A percentile compares a stretch with the other conserved stretches of the same genome.
Evolutionary conservation across 805 yeast species (phyloP).

Genomic region (Kluyveromyces dobzhanskii): DNA sequence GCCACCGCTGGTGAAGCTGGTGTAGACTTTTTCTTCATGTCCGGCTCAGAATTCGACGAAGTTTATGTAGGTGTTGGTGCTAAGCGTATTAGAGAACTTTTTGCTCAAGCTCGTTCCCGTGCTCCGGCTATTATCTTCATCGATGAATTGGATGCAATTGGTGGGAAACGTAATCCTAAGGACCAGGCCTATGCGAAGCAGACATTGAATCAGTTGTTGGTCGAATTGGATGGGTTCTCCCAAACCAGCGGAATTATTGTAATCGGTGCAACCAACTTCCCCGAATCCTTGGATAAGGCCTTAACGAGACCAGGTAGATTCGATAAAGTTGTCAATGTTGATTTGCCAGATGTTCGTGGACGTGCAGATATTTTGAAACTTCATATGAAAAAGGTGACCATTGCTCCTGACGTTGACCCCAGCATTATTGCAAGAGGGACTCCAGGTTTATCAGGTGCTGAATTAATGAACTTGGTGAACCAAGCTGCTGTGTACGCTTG

Average conservation of each 20-base stretch:
- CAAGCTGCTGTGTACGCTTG: conserved; percentile 98
- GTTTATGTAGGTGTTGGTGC: conserved; percentile 99
- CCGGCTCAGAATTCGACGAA: conserved; percentile 97
- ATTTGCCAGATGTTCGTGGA: conserved; percentile 96
- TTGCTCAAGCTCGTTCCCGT: conserved; percentile 84
- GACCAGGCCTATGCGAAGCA: conserved; percentile 98
- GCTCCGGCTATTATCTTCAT: conserved; percentile 96
- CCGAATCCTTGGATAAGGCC: conserved; percentile 94
- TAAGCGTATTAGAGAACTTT: conserved; percentile 89
- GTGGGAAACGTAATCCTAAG: conserved; percentile 94
- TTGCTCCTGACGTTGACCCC: conserved; percentile 79
- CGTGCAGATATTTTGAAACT: conserved; percentile 86
- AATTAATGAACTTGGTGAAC: conserved; percentile 86
- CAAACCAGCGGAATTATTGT: conserved; percentile 90
- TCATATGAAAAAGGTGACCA: conserved; percentile 85
- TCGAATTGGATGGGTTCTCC: conserved; percentile 91
- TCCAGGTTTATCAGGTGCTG: conserved; percentile 98
- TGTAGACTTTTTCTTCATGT: conserved; percentile 96
- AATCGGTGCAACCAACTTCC: conserved; percentile 98
- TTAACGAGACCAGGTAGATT: conserved; percentile 97
- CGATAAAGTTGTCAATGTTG: conserved; percentile 91
- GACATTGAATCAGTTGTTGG: conserved; percentile 89
- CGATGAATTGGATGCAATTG: conserved; percentile 97
- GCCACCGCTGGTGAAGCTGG: conserved; percentile 99
- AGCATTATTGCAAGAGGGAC: conserved; percentile 92